Evolutionary conservation across 805 yeast genomes (phyloP).

Genomic region (Torulaspora gathmanii): DNA sequence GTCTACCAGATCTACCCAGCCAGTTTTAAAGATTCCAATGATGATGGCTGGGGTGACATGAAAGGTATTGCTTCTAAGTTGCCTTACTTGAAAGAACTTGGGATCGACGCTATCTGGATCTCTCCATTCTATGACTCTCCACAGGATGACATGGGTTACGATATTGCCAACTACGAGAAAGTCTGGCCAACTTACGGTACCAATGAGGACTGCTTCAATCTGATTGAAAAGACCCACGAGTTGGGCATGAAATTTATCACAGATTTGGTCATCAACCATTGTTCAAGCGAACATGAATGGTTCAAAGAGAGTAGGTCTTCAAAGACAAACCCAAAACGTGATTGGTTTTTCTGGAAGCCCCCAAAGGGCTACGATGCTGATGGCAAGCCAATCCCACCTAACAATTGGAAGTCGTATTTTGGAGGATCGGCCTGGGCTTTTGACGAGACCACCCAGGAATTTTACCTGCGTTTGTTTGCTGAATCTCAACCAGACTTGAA

Average conservation of each 20-base stretch:
- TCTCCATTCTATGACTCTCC: slow-evolving; percentile 58
- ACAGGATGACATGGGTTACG: slow-evolving; percentile 61
- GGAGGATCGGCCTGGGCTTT: slow-evolving; percentile 55
- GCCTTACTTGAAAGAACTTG: slow-evolving; percentile 48
- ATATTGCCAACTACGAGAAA: slow-evolving; percentile 51
- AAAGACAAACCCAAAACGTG: slow-evolving; percentile 50
- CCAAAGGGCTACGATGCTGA: slow-evolving; percentile 43
- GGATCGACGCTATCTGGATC: slow-evolving; percentile 52
- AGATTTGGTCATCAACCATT: slow-evolving; percentile 57
- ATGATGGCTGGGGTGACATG: slow-evolving; percentile 56
- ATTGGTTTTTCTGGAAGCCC: slow-evolving; percentile 57
- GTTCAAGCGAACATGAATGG: slow-evolving; percentile 54
- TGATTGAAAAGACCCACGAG: slow-evolving; percentile 45
- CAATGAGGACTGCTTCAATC: slow-evolving; percentile 46
- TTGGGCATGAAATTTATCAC: slow-evolving; percentile 49
- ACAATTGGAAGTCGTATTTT: slow-evolving; percentile 52
- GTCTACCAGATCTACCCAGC: slow-evolving; percentile 61
- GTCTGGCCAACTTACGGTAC: slow-evolving; percentile 52
- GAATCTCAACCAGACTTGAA: slow-evolving; percentile 55
- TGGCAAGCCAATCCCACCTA: slow-evolving; percentile 53
- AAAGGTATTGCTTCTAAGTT: slow-evolving; percentile 49
- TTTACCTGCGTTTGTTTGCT: slow-evolving; percentile 52
- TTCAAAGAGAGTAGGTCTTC: slow-evolving; percentile 52
- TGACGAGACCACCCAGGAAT: slow-evolving; percentile 51
- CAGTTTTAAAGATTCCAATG: slow-evolving; percentile 53